Conservation (phyloP, 2,329 filamentous ascomycete genomes). For the Neonectria sp. region DNA sequence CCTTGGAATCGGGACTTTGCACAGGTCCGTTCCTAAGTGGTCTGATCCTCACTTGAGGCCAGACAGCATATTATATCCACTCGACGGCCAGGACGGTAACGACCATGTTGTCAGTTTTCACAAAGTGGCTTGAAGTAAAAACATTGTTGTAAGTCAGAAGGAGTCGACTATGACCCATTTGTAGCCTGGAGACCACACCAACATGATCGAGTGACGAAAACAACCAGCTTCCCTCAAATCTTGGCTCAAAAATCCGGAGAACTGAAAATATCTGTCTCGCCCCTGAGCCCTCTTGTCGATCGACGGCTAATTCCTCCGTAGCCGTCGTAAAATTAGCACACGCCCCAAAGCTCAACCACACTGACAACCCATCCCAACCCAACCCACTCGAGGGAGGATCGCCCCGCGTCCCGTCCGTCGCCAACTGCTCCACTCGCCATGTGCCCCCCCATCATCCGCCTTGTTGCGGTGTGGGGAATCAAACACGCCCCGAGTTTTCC, state of each 20-base stretch:
- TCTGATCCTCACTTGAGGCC: background rate
- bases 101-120: background rate
- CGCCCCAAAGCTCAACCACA: conserved; percentile 2
- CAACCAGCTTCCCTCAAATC: conserved; percentile 8
- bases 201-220: background rate
- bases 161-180: background rate
- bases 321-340: conserved; percentile 18
- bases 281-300: background rate
- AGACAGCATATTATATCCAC: background rate
- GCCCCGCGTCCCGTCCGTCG: conserved; percentile 18
- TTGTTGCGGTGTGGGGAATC: conserved; percentile 24
- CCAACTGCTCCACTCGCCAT: conserved; percentile 22
- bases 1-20: background rate
- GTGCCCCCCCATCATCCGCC: conserved; percentile 20
- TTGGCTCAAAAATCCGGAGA: background rate
- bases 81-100: background rate
- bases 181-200: background rate
- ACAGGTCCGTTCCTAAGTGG: background rate
- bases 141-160: background rate
- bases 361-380: background rate
- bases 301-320: conserved; percentile 1
- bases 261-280: background rate
- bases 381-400: conserved; percentile 10
- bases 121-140: background rate
- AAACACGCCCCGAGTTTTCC: background rate